These are phyloP conservation scores for Pycnococcus provasolii DNA, from an alignment of 139 green algal species.

Conservation along the genomic window DNA sequence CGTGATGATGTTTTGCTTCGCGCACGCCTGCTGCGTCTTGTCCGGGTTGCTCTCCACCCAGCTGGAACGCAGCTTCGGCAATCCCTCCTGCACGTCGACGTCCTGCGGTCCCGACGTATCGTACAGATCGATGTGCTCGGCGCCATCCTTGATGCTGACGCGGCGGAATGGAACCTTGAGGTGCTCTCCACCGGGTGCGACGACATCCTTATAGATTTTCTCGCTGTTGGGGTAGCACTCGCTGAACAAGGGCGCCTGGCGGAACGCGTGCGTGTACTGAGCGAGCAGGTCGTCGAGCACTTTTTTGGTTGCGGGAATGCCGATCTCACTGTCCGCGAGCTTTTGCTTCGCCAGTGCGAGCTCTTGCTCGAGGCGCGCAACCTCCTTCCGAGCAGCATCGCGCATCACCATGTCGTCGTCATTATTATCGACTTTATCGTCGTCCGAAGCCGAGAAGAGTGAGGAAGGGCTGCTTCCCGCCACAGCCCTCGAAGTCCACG, in stretches of 20 bases:
- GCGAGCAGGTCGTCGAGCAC: too few species aligned
- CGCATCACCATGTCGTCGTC: too few species aligned
- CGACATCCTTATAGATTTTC: slow-evolving; percentile 58
- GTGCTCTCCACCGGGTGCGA: too few species aligned
- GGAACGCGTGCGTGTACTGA: slow-evolving; percentile 33
- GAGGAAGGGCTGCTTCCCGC: too few species aligned
- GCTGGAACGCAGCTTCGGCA: background rate
- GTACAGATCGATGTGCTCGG: slow-evolving; percentile 62
- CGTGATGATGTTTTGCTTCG: slow-evolving; percentile 68
- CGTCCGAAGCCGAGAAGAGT: too few species aligned
- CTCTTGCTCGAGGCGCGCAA: too few species aligned
- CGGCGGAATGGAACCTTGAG: slow-evolving; percentile 59
- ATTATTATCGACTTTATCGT: too few species aligned
- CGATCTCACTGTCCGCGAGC: too few species aligned
- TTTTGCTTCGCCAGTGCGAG: too few species aligned
- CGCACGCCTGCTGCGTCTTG: slow-evolving; percentile 68
- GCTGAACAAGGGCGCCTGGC: slow-evolving; percentile 54
- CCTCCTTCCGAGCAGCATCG: too few species aligned
- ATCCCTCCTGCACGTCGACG: slow-evolving; percentile 32
- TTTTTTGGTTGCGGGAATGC: too few species aligned
- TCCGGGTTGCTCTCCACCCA: background rate
- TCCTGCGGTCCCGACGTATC: slow-evolving; percentile 22
- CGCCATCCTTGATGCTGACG: slow-evolving; percentile 56
- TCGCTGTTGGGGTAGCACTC: slow-evolving; percentile 69
- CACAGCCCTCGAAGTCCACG: too few species aligned